Evolutionary conservation across 345 rosid species (phyloP), one percentile per base, ranked within the genome.

Genomic region (Pistacia vera): DNA sequence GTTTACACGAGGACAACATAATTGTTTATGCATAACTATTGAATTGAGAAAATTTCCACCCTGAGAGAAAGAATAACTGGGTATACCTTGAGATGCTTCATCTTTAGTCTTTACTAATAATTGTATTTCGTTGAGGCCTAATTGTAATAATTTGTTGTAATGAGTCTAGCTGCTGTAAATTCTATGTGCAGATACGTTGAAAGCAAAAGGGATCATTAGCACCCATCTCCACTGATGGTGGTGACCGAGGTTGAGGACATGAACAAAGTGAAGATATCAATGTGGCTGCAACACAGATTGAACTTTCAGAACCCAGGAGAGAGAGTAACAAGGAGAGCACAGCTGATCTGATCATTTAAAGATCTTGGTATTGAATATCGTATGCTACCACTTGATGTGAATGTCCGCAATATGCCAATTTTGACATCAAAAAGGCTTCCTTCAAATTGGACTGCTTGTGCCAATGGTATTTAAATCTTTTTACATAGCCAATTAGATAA

Each of bases 161-260:
- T 28, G 58, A 30, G 13, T 2, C 36, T 10, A 0, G 4, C 70
- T 56, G 22, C 4, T 20, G 25, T 49, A 3, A 4, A 3, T 78
- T 22, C 36, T n/a, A 36, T 22, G 49, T 73, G 67, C 73, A 89
- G 90, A 81, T 78, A 74, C 3, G 59, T 89, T 14, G 78, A 75
- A 20, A 63, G 71, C 54, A 78, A 54, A 35, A 72, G 38, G n/a
- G 83, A 85, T 0, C 78, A 74, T 36, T 85, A 88, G 90, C 78
- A 84, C 17, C 80, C 52, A 1, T 4, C 1, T 20, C 71, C 85
- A 1, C 1, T 11, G 49, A 57, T 89, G 72, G 9, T 77, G 5
- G 73, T 85, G 65, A 78, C 3, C 41, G 84, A 81, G 48, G 69
- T 89, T 12, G 89, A 87, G 70, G 89, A 89, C 69, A 89, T 89